Percentiles rank a stretch among this genome's conserved stretches.
Conservation (phyloP, 257 asterid species). For the Thymus quinquecostatus region DNA sequence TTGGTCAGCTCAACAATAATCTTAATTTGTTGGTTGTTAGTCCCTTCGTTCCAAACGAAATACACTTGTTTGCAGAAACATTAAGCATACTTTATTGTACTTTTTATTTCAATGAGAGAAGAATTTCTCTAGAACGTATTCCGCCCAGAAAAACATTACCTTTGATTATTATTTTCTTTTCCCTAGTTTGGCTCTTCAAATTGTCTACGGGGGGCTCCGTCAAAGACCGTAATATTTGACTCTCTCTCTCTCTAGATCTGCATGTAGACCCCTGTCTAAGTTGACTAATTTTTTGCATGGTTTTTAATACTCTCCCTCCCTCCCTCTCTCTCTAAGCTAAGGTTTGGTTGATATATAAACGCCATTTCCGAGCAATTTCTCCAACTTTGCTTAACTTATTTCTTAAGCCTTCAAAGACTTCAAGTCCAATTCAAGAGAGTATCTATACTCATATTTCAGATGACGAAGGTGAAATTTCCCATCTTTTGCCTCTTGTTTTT, state of each 20-base stretch:
- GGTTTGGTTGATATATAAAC: neutral
- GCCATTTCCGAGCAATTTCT: conserved; percentile 22
- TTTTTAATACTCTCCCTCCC: neutral
- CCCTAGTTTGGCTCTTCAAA: conserved; percentile 20
- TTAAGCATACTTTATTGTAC: too few relatives aligned
- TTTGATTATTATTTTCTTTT: neutral
- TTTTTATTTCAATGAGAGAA: too few relatives aligned
- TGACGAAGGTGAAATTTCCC: conserved; percentile 41
- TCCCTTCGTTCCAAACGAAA: too few relatives aligned
- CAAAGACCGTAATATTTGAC: neutral
- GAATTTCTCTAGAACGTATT: neutral
- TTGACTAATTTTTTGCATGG: conserved; percentile 25
- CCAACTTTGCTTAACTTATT: conserved; percentile 24
- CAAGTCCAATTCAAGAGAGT: conserved; percentile 20
- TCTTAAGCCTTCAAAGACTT: conserved; percentile 21
- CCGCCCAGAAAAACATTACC: too few relatives aligned
- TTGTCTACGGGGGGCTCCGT: conserved; percentile 13
- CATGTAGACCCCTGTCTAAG: neutral
- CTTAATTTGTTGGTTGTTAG: too few relatives aligned
- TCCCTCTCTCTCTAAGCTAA: neutral
- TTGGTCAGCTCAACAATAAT: too few relatives aligned
- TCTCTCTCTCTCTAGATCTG: neutral
- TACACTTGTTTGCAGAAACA: too few relatives aligned
- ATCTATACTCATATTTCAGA: conserved; percentile 4
- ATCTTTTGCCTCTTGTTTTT: neutral